Conservation (phyloP, 345 rosid species). For the Citrus hindsii region DNA sequence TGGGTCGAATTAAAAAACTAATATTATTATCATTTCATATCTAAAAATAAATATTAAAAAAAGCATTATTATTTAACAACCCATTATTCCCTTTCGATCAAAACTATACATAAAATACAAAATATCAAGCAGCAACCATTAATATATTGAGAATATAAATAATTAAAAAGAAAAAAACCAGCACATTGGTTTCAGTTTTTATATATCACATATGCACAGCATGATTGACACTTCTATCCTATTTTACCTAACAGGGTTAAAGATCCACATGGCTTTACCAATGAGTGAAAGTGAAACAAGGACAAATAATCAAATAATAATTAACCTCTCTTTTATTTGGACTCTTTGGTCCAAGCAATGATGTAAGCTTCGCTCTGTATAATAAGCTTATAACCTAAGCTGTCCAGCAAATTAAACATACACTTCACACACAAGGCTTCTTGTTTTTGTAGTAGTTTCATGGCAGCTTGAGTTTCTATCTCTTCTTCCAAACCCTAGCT, state of each 20-base stretch:
- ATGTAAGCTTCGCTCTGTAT: conserved; percentile 4
- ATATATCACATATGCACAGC: too few relatives aligned
- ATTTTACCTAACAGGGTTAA: background rate
- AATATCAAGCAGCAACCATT: background rate
- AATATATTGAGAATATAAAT: background rate
- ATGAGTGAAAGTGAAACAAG: background rate
- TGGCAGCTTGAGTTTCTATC: conserved; percentile 5
- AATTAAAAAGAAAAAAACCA: too few relatives aligned
- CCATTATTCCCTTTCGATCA: background rate
- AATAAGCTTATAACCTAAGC: conserved; percentile 5
- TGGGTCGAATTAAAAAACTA: background rate
- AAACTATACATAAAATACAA: background rate
- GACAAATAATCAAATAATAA: background rate
- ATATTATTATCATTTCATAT: background rate
- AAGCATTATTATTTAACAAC: background rate
- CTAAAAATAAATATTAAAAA: too few relatives aligned
- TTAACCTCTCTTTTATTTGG: background rate
- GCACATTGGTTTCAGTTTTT: background rate
- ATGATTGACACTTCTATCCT: background rate
- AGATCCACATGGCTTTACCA: background rate
- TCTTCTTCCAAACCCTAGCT: background rate
- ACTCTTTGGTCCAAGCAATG: conserved; percentile 4
- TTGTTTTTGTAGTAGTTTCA: background rate
- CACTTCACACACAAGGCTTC: background rate
- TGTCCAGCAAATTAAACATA: background rate